phyloP scores from a whole-genome alignment of 345 rosid genomes.

The Alliaria petiolata region DNA sequence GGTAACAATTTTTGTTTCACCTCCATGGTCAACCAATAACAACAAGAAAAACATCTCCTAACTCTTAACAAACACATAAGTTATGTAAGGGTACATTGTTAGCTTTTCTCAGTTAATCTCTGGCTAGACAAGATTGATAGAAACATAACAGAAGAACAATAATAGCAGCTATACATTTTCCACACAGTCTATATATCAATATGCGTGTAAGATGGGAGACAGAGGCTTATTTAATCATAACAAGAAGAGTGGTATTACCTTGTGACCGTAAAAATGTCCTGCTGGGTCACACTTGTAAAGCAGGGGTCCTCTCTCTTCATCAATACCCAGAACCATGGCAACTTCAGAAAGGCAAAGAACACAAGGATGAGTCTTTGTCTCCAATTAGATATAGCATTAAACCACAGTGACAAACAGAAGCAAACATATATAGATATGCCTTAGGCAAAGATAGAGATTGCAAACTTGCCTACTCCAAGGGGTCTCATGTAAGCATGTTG shows the following conservation, averaged over 20 bases:
- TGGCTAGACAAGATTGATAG: background rate
- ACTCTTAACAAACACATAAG: too few relatives aligned
- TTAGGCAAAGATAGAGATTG: conserved; percentile 1
- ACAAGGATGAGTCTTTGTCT: background rate
- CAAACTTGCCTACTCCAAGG: conserved; percentile 87
- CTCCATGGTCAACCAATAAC: too few relatives aligned
- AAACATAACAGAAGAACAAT: background rate
- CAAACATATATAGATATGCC: background rate
- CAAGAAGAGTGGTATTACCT: conserved; percentile 44
- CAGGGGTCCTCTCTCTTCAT: conserved; percentile 89
- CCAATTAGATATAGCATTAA: background rate
- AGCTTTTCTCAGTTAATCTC: background rate
- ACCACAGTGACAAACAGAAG: too few relatives aligned
- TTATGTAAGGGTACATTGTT: too few relatives aligned
- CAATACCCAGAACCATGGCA: conserved; percentile 95
- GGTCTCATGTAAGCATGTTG: conserved; percentile 99
- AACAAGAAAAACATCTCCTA: too few relatives aligned
- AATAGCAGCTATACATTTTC: background rate
- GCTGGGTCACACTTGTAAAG: conserved; percentile 99
- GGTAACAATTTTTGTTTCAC: too few relatives aligned
- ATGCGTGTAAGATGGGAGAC: background rate
- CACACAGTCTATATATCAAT: background rate
- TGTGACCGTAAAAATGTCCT: conserved; percentile 96
- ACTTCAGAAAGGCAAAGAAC: conserved; percentile 40
- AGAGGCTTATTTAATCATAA: background rate